Evolutionary conservation across 352 stramenopile genomes (phyloP).

Genomic region (Phytophthora syringae): DNA sequence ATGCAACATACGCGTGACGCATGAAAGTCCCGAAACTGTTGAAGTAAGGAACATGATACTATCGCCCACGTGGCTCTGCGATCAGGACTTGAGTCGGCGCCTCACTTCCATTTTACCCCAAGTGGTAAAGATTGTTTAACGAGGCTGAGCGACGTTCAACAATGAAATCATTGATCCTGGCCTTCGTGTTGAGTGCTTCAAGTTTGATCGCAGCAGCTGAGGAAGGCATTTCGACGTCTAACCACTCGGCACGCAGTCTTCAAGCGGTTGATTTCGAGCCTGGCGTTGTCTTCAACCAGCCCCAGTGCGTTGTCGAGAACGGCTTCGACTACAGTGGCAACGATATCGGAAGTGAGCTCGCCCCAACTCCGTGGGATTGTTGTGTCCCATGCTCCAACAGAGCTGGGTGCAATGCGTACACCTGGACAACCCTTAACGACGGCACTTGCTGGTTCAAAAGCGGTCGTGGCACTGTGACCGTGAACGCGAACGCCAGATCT

Average conservation of each 20-base stretch:
- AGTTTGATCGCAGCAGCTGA: neutral
- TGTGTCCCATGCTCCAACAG: slow-evolving; percentile 23
- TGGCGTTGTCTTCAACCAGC: slow-evolving; percentile 20
- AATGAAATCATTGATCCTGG: slow-evolving; percentile 7
- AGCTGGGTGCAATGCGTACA: slow-evolving; percentile 44
- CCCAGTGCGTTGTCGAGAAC: slow-evolving; percentile 30
- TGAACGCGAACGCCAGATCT: slow-evolving; percentile 30
- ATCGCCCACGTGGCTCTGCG: too few relatives aligned
- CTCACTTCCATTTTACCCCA: neutral
- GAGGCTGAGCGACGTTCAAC: neutral
- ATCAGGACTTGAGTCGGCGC: too few relatives aligned
- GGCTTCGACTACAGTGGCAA: slow-evolving; percentile 42
- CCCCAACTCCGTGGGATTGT: slow-evolving; percentile 24
- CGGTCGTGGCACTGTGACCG: slow-evolving; percentile 24
- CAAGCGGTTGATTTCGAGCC: slow-evolving; percentile 23
- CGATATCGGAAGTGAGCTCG: slow-evolving; percentile 31
- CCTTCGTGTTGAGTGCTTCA: neutral
- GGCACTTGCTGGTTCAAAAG: slow-evolving; percentile 47
- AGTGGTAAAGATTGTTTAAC: neutral
- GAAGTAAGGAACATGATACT: too few relatives aligned
- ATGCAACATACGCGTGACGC: too few relatives aligned
- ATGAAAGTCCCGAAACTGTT: too few relatives aligned
- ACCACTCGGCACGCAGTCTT: slow-evolving; percentile 8
- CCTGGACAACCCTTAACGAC: slow-evolving; percentile 49
- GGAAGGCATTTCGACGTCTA: neutral